Evolutionary conservation across 1,139 yeast genomes (phyloP).

Genomic region (Debaryomyces fabryi): DNA sequence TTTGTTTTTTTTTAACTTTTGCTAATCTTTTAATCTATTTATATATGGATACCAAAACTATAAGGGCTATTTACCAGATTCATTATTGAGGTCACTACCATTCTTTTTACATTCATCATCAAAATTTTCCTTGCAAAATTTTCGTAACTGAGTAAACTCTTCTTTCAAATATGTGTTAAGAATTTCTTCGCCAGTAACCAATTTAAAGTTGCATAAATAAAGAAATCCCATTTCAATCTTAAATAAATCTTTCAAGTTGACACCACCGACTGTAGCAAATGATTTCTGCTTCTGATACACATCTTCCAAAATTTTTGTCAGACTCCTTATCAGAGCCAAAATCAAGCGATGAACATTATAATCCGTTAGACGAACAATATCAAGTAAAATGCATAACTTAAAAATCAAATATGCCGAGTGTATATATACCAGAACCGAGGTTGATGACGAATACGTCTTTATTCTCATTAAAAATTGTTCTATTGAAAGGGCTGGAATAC

Average conservation of each 20-base stretch:
- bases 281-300: slow-evolving; percentile 46
- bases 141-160: slow-evolving; percentile 31
- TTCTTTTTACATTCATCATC: background rate
- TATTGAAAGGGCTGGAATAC: slow-evolving; percentile 40
- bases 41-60: background rate
- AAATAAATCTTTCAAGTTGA: slow-evolving; percentile 39
- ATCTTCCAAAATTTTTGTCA: slow-evolving; percentile 48
- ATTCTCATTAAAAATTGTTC: slow-evolving; percentile 42
- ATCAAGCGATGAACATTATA: slow-evolving; percentile 43
- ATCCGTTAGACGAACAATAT: slow-evolving; percentile 34
- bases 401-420: slow-evolving; percentile 45
- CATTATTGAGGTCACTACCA: background rate
- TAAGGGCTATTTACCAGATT: background rate
- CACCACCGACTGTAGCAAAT: slow-evolving; percentile 51
- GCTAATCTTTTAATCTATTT: slow-evolving; percentile 18
- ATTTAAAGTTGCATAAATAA: slow-evolving; percentile 42
- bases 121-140: slow-evolving; percentile 21
- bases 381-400: slow-evolving; percentile 38
- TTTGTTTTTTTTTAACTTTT: slow-evolving; percentile 17
- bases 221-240: slow-evolving; percentile 46
- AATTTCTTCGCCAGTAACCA: slow-evolving; percentile 39
- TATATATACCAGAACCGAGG: slow-evolving; percentile 43
- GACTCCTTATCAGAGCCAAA: slow-evolving; percentile 47
- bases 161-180: slow-evolving; percentile 35
- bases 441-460: slow-evolving; percentile 45